Percentiles rank a stretch among this genome's conserved stretches.
Evolutionary conservation across 345 rosid genomes (phyloP).

Genomic region (Punica granatum): DNA sequence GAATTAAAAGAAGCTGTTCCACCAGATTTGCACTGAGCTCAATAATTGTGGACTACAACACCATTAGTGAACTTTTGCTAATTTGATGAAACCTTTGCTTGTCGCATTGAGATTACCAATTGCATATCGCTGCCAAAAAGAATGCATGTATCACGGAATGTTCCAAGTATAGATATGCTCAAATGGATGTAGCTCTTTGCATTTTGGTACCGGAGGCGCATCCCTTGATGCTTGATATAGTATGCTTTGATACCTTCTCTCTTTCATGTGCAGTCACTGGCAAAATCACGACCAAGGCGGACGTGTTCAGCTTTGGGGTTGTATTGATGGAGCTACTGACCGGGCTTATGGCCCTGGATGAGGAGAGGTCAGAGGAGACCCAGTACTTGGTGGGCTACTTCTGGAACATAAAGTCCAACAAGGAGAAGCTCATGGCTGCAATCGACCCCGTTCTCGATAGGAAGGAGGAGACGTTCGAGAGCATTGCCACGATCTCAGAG

Average conservation of each 20-base stretch:
- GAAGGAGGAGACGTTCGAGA: conserved; percentile 49
- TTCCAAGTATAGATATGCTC: background rate
- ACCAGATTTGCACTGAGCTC: background rate
- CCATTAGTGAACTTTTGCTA: background rate
- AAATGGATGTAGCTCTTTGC: background rate
- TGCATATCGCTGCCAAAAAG: background rate
- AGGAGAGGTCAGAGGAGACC: conserved; percentile 63
- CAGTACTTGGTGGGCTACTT: conserved; percentile 70
- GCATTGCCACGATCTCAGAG: conserved; percentile 44
- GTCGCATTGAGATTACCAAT: background rate
- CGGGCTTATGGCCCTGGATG: conserved; percentile 64
- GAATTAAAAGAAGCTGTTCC: background rate
- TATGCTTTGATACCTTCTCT: background rate
- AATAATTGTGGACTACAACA: background rate
- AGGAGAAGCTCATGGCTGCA: conserved; percentile 48
- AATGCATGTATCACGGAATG: background rate
- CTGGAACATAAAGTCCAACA: conserved; percentile 53
- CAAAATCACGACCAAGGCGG: conserved; percentile 70
- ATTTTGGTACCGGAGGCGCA: background rate
- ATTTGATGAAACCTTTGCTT: background rate
- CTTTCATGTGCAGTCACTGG: conserved; percentile 45
- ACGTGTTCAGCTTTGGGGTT: conserved; percentile 74
- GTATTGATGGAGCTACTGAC: conserved; percentile 70
- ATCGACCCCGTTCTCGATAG: conserved; percentile 46
- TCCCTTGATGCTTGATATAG: background rate